Evolutionary conservation across 1,139 yeast genomes (phyloP), one percentile per base, ranked within the genome.

Genomic region (Blastobotrys raffinosifermentans): DNA sequence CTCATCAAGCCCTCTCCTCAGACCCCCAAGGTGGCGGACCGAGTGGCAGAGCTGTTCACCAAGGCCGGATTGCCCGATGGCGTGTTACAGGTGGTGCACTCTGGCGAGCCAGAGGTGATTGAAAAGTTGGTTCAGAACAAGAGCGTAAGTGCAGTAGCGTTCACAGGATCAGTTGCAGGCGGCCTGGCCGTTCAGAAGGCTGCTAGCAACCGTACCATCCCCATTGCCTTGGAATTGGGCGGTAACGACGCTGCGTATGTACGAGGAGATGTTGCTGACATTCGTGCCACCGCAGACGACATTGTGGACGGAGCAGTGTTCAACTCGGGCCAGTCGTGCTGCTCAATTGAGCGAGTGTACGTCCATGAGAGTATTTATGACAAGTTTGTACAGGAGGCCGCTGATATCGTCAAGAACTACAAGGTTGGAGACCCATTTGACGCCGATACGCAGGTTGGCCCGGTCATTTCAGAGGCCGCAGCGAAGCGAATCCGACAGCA

Each of bases 311-410:
- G 96, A 50, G 77, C 87, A 45, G 79, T 84, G 72, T 72, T 70
- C 60, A 87, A 87, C 64, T 76, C 82, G 54, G 96, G 96, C 31
- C 96, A 87, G 63, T 80, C 86, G 37, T 87, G 96, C 67, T 85
- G 93, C 29, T 86, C 94, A 39, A 86, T 89, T 41, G 86, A 91
- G 45, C 71, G 96, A 47, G 72, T 86, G 29, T 82, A 81, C 49
- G 82, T 85, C 21, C 87, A 85, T 49, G 78, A 73, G 38, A 61
- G 69, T 2, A 63, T 85, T 29, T 81, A 82, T 57, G 93, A 85
- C 41, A 66, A 75, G 53, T 84, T 83, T 58, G 61, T 83, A 33
- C 54, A 61, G 11, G 80, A 73, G 51, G 78, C 79, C 57, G 86
- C 87, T 49, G 80, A 75, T 43, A 67, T 72, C 33, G 70, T 80